Evolutionary conservation across 495 filamentous ascomycete species (phyloP), one percentile per base, ranked within the genome.

Genomic region (Clavariopsis aquatica): DNA sequence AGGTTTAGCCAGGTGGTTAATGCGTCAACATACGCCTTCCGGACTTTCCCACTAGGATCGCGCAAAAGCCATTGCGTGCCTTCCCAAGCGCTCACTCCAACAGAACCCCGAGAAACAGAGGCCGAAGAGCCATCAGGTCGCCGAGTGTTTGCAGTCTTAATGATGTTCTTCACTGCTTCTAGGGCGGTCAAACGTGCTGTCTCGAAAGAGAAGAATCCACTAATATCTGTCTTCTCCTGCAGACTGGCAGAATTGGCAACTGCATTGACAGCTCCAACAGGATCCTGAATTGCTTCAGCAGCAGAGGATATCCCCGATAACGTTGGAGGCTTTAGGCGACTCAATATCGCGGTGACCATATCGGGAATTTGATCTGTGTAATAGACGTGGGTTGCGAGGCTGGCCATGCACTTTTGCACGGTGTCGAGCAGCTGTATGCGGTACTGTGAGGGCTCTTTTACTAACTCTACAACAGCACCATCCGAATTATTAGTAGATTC

Each of bases 281-380:
- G 77, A 45, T 79, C 72, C 59, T 78, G 73, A 23, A 79, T 75
- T 0, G 75, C 76, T 23, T 68, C 66, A 10, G 71, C 72, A 24
- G 68, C 61, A 5, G 76, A 79, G 19, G 74, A 62, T 10, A 76
- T 59, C 12, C 66, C 72, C 71, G 78, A 62, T 72, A 69, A 76
- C 69, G 74, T 72, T 63, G 79, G 78, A 6, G 91, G 89, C 69
- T 88, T 93, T 36, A 96, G 82, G 36, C 89, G 86, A 26, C 81
- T 76, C 27, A 97, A 77, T 45, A 97, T 87, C 0, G 89, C 83
- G 1, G 85, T 81, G 49, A 96, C 86, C 89, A 96, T 96, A 72
- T 97, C 93, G 2, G 88, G 85, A 51, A 97, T 89, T 71, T 97
- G 92, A 63, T 97, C 92, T 1, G 89, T 88, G 73, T 97, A 97